phyloP scores from a whole-genome alignment of 2,329 filamentous ascomycete genomes.

The Phyllosticta citribraziliensis region DNA sequence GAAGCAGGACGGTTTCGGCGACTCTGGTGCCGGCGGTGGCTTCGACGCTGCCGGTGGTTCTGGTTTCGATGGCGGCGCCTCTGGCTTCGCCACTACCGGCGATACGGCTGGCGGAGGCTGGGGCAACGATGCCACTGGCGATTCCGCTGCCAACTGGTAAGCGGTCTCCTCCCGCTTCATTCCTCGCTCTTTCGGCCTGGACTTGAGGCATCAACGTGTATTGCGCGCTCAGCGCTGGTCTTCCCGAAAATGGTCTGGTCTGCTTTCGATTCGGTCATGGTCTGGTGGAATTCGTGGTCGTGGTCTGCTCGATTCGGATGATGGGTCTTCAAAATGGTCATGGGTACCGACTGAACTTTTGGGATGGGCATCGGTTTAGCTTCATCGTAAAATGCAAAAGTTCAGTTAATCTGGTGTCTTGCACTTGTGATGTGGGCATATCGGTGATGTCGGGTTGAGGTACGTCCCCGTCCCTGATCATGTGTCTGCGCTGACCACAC shows the following conservation, averaged over 20 bases:
- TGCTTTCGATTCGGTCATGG: no score
- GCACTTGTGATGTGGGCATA: background rate
- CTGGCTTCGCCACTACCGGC: conserved; percentile 6
- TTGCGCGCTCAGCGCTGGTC: no score
- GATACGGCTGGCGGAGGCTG: background rate
- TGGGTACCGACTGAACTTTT: background rate
- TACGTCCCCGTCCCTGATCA: background rate
- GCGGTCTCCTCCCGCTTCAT: background rate
- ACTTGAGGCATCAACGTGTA: background rate
- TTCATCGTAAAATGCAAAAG: background rate
- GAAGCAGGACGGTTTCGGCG: conserved; percentile 5
- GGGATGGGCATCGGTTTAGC: no score
- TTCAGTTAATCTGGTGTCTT: background rate
- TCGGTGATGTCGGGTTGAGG: background rate
- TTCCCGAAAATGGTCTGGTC: no score
- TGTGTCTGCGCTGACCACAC: background rate
- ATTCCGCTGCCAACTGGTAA: background rate
- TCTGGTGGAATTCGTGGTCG: no score
- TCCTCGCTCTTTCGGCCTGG: background rate
- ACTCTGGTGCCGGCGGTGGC: conserved; percentile 1
- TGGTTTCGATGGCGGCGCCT: conserved; percentile 1
- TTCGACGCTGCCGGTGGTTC: background rate
- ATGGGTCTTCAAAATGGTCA: no score
- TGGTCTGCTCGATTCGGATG: no score
- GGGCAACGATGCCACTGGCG: background rate